Evolutionary conservation across 2,329 filamentous ascomycete genomes (phyloP).

Genomic region (Hypoxylon sp.): DNA sequence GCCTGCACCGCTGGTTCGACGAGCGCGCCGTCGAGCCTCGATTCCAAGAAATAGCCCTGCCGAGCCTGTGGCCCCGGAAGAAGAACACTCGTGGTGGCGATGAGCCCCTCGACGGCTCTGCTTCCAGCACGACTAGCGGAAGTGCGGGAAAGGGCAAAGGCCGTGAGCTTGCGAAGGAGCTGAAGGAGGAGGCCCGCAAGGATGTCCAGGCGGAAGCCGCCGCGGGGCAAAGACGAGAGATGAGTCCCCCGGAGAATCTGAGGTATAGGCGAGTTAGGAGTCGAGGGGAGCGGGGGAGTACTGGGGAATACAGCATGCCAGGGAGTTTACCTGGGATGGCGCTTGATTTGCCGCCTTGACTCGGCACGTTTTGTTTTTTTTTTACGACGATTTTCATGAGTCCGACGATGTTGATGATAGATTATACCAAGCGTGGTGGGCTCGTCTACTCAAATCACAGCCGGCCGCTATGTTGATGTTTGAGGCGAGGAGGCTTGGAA

Average conservation of each 20-base stretch:
- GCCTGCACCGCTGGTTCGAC: slow-evolving; percentile 89
- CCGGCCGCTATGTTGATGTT: background rate
- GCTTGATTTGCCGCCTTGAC: slow-evolving; percentile 50
- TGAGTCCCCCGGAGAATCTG: slow-evolving; percentile 53
- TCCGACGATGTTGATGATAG: background rate
- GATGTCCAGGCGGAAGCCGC: slow-evolving; percentile 64
- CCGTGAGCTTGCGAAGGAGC: slow-evolving; percentile 66
- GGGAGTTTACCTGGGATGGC: slow-evolving; percentile 62
- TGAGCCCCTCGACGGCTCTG: slow-evolving; percentile 64
- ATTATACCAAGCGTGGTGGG: background rate
- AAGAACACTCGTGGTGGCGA: slow-evolving; percentile 84
- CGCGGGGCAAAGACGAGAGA: slow-evolving; percentile 48
- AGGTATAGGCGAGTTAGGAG: slow-evolving; percentile 59
- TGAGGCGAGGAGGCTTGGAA: background rate
- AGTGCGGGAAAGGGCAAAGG: slow-evolving; percentile 69
- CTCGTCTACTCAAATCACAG: background rate
- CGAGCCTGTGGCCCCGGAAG: slow-evolving; percentile 86
- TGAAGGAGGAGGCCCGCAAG: slow-evolving; percentile 66
- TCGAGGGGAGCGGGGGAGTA: slow-evolving; percentile 55
- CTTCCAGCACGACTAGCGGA: slow-evolving; percentile 52
- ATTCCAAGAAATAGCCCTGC: slow-evolving; percentile 88
- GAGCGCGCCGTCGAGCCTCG: slow-evolving; percentile 87
- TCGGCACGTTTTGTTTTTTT: background rate
- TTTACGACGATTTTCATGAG: background rate
- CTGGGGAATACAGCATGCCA: slow-evolving; percentile 61